Percentiles rank a stretch among this genome's conserved stretches.
phyloP scores from a whole-genome alignment of 139 green algal genomes.

The Raphidocelis subcapitata region DNA sequence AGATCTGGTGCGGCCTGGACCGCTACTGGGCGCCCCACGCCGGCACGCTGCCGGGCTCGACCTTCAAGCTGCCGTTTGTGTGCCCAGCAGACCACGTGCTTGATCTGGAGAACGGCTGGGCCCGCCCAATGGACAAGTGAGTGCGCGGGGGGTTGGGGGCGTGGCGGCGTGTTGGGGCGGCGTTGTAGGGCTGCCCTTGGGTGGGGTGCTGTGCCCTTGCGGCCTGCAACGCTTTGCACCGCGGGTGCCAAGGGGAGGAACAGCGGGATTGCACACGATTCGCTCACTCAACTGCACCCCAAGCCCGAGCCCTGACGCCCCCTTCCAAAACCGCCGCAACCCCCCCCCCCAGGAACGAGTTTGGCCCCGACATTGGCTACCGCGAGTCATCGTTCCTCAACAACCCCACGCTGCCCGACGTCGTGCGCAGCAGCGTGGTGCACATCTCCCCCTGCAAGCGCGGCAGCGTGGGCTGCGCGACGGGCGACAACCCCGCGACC shows the following conservation, averaged over 20 bases:
- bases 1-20: constrained; percentile 83
- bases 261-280: no score
- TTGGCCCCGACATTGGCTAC: constrained; percentile 54
- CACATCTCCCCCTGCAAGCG: constrained; percentile 42
- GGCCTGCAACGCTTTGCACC: no score
- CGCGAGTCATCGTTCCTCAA: constrained; percentile 76
- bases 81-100: constrained; percentile 92
- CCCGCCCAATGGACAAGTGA: constrained; percentile 6
- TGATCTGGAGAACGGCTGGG: constrained; percentile 66
- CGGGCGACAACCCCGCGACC: constrained; percentile 27
- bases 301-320: background rate
- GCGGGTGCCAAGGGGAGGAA: no score
- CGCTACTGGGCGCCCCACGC: constrained; percentile 88
- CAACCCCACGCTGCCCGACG: constrained; percentile 27
- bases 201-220: no score
- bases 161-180: no score
- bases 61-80: constrained; percentile 73
- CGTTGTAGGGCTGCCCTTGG: no score
- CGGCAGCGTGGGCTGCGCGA: constrained; percentile 33
- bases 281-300: no score
- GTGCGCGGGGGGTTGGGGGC: background rate
- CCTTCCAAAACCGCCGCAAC: background rate
- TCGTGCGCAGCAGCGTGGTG: constrained; percentile 15
- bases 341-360: constrained; percentile 14
- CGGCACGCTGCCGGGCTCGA: constrained; percentile 78